Conservation (phyloP, 1,284 basidiomycete genomes). For the Malassezia equina region DNA sequence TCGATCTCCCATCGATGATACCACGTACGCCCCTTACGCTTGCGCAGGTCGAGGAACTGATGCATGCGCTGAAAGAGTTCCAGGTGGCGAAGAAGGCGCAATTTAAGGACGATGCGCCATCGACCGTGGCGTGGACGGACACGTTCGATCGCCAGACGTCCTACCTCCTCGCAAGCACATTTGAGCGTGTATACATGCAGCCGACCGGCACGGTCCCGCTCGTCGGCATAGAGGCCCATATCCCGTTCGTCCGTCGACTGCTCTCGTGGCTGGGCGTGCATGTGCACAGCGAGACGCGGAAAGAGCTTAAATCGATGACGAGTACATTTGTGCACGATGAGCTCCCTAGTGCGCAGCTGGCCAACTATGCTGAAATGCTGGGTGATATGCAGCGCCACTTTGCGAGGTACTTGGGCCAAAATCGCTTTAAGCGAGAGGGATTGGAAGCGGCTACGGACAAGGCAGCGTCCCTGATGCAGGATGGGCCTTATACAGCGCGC, state of each 20-base stretch:
- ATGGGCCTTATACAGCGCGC: slow-evolving; percentile 47
- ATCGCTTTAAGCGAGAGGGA: slow-evolving; percentile 28
- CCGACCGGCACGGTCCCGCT: slow-evolving; percentile 49
- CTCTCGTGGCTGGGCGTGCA: slow-evolving; percentile 50
- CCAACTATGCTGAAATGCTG: slow-evolving; percentile 39
- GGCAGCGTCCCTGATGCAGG: slow-evolving; percentile 38
- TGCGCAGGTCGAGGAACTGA: slow-evolving; percentile 50
- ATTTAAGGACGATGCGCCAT: slow-evolving; percentile 26
- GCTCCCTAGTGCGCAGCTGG: slow-evolving; percentile 27
- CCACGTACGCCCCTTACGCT: slow-evolving; percentile 42
- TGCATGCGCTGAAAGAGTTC: slow-evolving; percentile 49
- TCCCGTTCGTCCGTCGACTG: slow-evolving; percentile 43
- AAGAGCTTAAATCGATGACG: slow-evolving; percentile 49
- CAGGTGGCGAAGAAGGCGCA: slow-evolving; percentile 46
- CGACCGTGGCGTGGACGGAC: slow-evolving; percentile 50
- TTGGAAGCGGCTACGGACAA: slow-evolving; percentile 29
- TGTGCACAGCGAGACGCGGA: slow-evolving; percentile 49
- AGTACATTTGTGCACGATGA: slow-evolving; percentile 32
- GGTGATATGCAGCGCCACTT: slow-evolving; percentile 38
- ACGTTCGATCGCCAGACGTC: slow-evolving; percentile 49
- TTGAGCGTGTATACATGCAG: slow-evolving; percentile 50
- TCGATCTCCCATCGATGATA: slow-evolving; percentile 46
- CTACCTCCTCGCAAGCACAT: slow-evolving; percentile 47
- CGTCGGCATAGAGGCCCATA: slow-evolving; percentile 40
- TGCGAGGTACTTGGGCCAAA: slow-evolving; percentile 31